Percentiles rank a stretch among this genome's conserved stretches.
phyloP scores from a whole-genome alignment of 805 yeast species.

The Metschnikowia shivogae region DNA sequence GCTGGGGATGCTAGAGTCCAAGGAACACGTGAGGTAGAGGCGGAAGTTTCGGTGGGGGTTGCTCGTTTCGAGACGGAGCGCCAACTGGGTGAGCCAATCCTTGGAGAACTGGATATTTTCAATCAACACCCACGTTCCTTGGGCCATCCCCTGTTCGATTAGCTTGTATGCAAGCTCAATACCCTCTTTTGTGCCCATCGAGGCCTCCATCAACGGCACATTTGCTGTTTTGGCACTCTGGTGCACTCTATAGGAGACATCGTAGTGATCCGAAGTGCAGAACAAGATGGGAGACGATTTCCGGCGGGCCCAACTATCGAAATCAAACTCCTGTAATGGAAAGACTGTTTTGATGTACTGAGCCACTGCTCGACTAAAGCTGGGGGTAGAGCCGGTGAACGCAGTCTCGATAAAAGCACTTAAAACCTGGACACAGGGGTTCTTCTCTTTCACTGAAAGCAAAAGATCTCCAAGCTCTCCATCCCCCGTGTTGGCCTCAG shows the following conservation, averaged over 20 bases:
- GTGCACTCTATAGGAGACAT: slow-evolving; percentile 56
- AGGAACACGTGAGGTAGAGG: slow-evolving; percentile 62
- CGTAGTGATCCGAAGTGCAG: slow-evolving; percentile 59
- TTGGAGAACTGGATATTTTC: slow-evolving; percentile 79
- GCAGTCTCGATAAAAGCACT: background rate
- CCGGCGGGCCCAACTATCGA: slow-evolving; percentile 7
- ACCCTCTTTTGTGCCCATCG: slow-evolving; percentile 77
- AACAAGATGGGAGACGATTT: slow-evolving; percentile 42
- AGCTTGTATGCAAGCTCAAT: slow-evolving; percentile 51
- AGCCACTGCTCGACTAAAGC: background rate
- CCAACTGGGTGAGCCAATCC: slow-evolving; percentile 56
- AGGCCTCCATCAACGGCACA: slow-evolving; percentile 38
- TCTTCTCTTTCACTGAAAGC: background rate
- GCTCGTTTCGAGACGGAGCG: slow-evolving; percentile 38
- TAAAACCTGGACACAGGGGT: background rate
- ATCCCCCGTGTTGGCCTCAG: background rate
- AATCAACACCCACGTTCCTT: slow-evolving; percentile 67
- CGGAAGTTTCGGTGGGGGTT: slow-evolving; percentile 36
- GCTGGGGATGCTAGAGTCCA: slow-evolving; percentile 47
- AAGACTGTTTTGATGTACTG: background rate
- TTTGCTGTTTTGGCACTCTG: slow-evolving; percentile 33
- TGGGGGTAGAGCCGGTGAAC: background rate
- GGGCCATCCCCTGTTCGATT: slow-evolving; percentile 41
- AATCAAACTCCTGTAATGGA: background rate
- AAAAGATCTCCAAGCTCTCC: too few relatives aligned